Evolutionary conservation across 148 eudicot species (phyloP), one percentile per base, ranked within the genome.

Genomic region (Persicaria maculosa): DNA sequence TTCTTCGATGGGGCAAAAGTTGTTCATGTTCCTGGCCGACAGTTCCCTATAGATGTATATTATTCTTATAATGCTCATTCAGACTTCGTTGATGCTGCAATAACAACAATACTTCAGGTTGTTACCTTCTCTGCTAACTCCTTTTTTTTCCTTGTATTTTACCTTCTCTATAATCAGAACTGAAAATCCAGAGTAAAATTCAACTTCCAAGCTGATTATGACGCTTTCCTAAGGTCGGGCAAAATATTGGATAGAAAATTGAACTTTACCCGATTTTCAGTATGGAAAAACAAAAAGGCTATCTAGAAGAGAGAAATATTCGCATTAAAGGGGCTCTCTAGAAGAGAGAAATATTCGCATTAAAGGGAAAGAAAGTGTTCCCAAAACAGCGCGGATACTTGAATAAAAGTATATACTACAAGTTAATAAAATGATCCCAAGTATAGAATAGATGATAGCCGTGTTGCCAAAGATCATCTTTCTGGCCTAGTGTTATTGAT

Each of bases 51-150:
- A 72, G 97, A 95, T 79, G 71, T 92, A 76, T 84, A 86, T 48
- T 95, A 89, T 77, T 92, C 99, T 22, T 76, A 71, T 76, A 79
- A 79, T 79, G 88, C 96, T 45, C 88, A 95, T 88, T 81, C 89
- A 9, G 99, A 92, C 82, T 90, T 87, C 70, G 80, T 96, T 69
- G 97, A 96, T 83, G 97, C 97, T 45, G 80, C 94, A 50, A 82
- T 96, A 80, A 80, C 90, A 45, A 88, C 99, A 69, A 88, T 92
- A 83, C 93, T 92, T 85, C 99, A 96, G 99, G 99, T 92, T 47
- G 59, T 8, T 75, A 43, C 22, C 7, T 25, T 9, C 59, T 72
- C 16, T 52, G 11, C n/a, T 1, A 9, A 52, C n/a, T 52, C 57
- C n/a, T 52, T 2, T 10, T 4, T 16, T 4, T 52, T 16, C 57